These are phyloP conservation scores for Ophiostoma piceae DNA, from an alignment of 2,329 filamentous ascomycete species.

Conservation along the genomic window DNA sequence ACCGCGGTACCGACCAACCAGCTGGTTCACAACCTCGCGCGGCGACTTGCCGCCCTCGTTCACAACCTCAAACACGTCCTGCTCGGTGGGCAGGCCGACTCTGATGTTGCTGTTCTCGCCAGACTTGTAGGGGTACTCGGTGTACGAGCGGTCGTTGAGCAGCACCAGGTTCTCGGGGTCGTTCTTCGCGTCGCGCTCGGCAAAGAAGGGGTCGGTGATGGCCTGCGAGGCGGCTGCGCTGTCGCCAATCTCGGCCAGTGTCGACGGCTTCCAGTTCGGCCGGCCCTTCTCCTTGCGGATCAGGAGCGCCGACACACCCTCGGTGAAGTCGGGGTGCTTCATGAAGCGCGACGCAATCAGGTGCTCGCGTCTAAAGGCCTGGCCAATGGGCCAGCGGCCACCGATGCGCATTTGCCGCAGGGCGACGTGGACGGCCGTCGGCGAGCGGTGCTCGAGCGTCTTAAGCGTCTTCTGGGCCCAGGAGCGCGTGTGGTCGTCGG, in stretches of 20 bases:
- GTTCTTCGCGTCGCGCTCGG: slow-evolving; percentile 33
- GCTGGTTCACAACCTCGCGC: slow-evolving; percentile 57
- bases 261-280: slow-evolving; percentile 71
- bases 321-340: slow-evolving; percentile 82
- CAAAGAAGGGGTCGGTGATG: slow-evolving; percentile 65
- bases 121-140: slow-evolving; percentile 62
- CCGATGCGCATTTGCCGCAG: slow-evolving; percentile 77
- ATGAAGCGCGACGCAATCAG: slow-evolving; percentile 84
- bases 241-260: slow-evolving; percentile 60
- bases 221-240: slow-evolving; percentile 36
- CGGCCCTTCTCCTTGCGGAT: slow-evolving; percentile 56
- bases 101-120: slow-evolving; percentile 28
- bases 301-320: slow-evolving; percentile 80
- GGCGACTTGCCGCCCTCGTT: slow-evolving; percentile 38
- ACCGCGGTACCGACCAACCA: slow-evolving; percentile 54
- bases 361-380: slow-evolving; percentile 83
- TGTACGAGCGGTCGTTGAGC: slow-evolving; percentile 58
- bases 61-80: slow-evolving; percentile 48
- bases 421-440: slow-evolving; percentile 79
- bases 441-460: slow-evolving; percentile 72
- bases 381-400: slow-evolving; percentile 68
- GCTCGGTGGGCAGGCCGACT: slow-evolving; percentile 72
- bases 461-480: slow-evolving; percentile 77
- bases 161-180: slow-evolving; percentile 51
- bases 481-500: slow-evolving; percentile 50